Evolutionary conservation across 306 rosid species (phyloP).

Genomic region (Citrullus colocynthis): DNA sequence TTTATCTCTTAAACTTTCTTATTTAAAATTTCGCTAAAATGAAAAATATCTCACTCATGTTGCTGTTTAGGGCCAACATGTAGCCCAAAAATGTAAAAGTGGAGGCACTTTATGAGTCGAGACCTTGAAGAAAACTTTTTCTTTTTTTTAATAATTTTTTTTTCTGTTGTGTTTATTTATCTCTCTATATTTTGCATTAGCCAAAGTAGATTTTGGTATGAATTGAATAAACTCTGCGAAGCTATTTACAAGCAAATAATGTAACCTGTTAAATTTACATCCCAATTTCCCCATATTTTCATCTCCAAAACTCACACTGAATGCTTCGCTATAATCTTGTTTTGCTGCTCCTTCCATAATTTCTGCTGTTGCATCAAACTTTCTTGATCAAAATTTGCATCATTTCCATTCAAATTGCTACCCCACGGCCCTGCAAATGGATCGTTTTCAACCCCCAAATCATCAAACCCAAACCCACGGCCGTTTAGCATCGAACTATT

Average conservation of each 20-base stretch:
- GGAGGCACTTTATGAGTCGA: neutral
- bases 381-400: conserved; percentile 12
- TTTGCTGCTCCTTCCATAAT: conserved; percentile 65
- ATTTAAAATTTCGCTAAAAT: too few species aligned
- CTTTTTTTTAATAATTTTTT: too few species aligned
- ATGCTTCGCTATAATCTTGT: conserved; percentile 57
- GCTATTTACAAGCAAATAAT: neutral
- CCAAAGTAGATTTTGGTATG: neutral
- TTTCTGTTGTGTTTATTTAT: too few species aligned
- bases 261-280: neutral
- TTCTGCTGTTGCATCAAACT: conserved; percentile 31
- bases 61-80: too few species aligned
- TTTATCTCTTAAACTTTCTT: too few species aligned
- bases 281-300: neutral
- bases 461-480: neutral
- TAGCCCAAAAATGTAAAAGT: too few species aligned
- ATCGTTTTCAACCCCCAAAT: conserved; percentile 18
- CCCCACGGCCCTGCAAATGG: conserved; percentile 35
- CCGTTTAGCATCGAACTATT: neutral
- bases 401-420: neutral
- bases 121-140: neutral
- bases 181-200: neutral
- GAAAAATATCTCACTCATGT: too few species aligned
- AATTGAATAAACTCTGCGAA: neutral
- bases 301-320: conserved; percentile 11